Conservation (phyloP, 2,329 filamentous ascomycete genomes). For the Aspergillus calidoustus region DNA sequence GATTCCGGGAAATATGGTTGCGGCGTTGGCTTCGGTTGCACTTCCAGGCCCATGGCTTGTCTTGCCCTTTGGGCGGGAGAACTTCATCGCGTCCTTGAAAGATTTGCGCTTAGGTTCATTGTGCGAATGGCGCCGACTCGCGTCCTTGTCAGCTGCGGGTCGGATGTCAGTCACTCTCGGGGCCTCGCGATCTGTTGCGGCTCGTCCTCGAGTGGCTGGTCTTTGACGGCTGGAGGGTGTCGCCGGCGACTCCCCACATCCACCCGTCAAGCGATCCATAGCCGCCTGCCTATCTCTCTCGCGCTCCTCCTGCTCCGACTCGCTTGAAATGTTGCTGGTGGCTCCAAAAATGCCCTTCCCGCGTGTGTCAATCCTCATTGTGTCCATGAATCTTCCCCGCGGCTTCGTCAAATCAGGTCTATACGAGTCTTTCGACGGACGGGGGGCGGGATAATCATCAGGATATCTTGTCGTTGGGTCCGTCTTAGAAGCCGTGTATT, state of each 20-base stretch:
- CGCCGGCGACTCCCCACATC: constrained; percentile 13
- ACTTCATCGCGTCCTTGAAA: constrained; percentile 36
- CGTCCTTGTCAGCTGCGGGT: background rate
- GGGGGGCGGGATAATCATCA: constrained; percentile 4
- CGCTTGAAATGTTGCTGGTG: constrained; percentile 4
- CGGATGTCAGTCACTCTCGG: background rate
- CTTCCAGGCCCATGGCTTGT: constrained; percentile 7
- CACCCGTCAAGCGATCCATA: constrained; percentile 41
- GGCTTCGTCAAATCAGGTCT: background rate
- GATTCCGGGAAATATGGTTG: constrained; percentile 54
- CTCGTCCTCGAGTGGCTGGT: constrained; percentile 20
- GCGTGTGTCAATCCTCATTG: constrained; percentile 13
- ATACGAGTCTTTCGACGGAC: background rate
- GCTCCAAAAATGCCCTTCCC: constrained; percentile 9
- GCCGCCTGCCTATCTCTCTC: constrained; percentile 37
- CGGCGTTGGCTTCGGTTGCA: constrained; percentile 21
- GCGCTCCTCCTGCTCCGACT: constrained; percentile 25
- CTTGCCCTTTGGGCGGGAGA: constrained; percentile 25
- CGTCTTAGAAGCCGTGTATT: constrained; percentile 11
- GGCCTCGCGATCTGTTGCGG: constrained; percentile 15
- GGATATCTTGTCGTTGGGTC: background rate
- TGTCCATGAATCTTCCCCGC: constrained; percentile 7
- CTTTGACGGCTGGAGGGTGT: constrained; percentile 13
- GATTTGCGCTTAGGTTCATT: constrained; percentile 34
- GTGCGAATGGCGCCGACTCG: constrained; percentile 17